Base-by-base conservation (phyloP, 2,329 filamentous ascomycete species). In the Parastagonospora avenae region DNA sequence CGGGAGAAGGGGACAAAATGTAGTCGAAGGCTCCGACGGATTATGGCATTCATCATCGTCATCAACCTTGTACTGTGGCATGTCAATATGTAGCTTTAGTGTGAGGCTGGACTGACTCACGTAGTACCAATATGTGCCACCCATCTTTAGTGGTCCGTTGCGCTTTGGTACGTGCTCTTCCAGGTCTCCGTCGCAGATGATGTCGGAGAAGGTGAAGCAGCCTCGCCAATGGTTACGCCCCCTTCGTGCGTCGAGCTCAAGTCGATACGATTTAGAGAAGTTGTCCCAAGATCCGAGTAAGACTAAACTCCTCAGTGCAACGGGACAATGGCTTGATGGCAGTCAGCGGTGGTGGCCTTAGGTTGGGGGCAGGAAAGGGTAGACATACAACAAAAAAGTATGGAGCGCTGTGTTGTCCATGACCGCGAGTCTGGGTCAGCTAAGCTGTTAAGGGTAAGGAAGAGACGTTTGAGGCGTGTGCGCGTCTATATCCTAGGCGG, bases 241-340 rank as follows among this genome's bases (percentile, higher is more conserved):
- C 62, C 89, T 85, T 69, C 89, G 85, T 57, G 77, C 78, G 76
- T 97, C 93, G 63, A 86, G 85, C 71, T 93, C 85, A 86, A 97
- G 92, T 39, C 79, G 79, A 79, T 96, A 93, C 42, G 85, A 79
- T 67, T 83, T 85, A 54, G 82, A 80, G 76, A 97, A 97, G 78
- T 96, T 96, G 78, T 97, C 92, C 93, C 93, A 97, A 57, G 92
- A 96, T 56, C 93, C 93, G 63, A 94, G 81, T 39, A 97, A 82
- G 68, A 90, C 86, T 60, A 97, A 90, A 38, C 87, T 88, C 57
- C 82, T 80, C 56, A 86, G 81, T 44, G 83, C 65, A 54, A 59
- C 54, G 11, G 71, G 70, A 48, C 66, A 70, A 52, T 73, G 67
- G 62, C 72, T 74, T 54, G 35, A 46, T 43, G 36, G 46, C 29